These are phyloP conservation scores for Lineolata rhizophorae DNA, from an alignment of 495 filamentous ascomycete genomes.

Conservation along the genomic window DNA sequence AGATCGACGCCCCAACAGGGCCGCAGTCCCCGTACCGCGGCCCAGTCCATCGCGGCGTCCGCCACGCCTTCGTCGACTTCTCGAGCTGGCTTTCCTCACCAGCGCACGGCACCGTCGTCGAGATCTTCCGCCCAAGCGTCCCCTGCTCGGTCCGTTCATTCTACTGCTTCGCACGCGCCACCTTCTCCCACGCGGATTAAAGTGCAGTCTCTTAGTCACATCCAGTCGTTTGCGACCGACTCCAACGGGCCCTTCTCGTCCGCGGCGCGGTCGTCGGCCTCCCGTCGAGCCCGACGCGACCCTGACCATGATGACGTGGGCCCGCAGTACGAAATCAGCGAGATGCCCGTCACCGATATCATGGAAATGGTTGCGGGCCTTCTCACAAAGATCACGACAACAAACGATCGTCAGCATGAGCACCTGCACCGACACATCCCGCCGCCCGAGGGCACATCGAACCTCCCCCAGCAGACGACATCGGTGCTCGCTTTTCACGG, in stretches of 20 bases:
- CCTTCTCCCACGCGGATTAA: conserved; percentile 56
- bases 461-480: conserved; percentile 56
- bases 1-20: conserved; percentile 3
- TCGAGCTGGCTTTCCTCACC: conserved; percentile 7
- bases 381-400: conserved; percentile 91
- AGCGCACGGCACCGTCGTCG: conserved; percentile 21
- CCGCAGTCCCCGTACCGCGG: conserved; percentile 1
- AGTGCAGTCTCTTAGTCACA: conserved; percentile 68
- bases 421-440: conserved; percentile 50
- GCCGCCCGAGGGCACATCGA: conserved; percentile 35
- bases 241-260: conserved; percentile 23
- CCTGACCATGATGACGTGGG: conserved; percentile 24
- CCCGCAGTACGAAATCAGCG: conserved; percentile 80
- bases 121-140: conserved; percentile 33
- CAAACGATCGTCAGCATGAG: conserved; percentile 88
- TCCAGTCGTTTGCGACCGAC: conserved; percentile 72
- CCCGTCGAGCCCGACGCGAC: conserved; percentile 18
- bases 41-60: conserved; percentile 1
- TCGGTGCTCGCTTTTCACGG: conserved; percentile 98
- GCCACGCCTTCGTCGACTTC: conserved; percentile 1
- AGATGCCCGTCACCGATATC: conserved; percentile 91
- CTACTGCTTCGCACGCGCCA: conserved; percentile 25
- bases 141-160: conserved; percentile 25
- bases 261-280: conserved; percentile 18
- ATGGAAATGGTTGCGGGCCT: conserved; percentile 99